Percentiles rank a stretch among this genome's conserved stretches.
Evolutionary conservation across 176 grass and related monocot genomes (phyloP).

Genomic region (Luzula sylvatica): DNA sequence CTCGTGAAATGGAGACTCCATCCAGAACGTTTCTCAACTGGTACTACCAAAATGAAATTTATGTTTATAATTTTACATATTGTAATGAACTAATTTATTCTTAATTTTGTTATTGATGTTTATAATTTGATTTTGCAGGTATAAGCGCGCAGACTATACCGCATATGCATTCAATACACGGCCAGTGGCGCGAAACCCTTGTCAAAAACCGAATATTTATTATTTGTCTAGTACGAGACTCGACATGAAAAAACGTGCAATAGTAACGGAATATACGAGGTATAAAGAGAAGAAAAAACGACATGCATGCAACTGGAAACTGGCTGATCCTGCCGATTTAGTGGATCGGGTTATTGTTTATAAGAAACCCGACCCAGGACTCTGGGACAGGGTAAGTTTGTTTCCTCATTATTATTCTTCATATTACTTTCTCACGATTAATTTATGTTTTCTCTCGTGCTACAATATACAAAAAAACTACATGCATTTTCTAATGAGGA

Average conservation of each 20-base stretch:
- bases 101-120: too few relatives aligned
- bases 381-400: slow-evolving; percentile 64
- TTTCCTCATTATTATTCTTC: neutral
- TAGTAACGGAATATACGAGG: slow-evolving; percentile 68
- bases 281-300: slow-evolving; percentile 34
- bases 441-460: neutral
- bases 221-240: slow-evolving; percentile 49
- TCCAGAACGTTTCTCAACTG: slow-evolving; percentile 86
- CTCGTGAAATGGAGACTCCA: slow-evolving; percentile 87
- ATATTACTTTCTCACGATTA: too few relatives aligned
- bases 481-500: neutral
- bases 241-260: slow-evolving; percentile 41
- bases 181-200: slow-evolving; percentile 38
- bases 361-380: slow-evolving; percentile 75
- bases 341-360: slow-evolving; percentile 61
- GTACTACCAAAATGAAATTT: slow-evolving; percentile 25
- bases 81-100: too few relatives aligned
- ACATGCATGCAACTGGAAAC: slow-evolving; percentile 60
- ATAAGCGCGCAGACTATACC: slow-evolving; percentile 39
- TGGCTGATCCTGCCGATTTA: slow-evolving; percentile 42
- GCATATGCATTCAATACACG: slow-evolving; percentile 56
- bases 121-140: too few relatives aligned
- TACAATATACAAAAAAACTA: neutral
- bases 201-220: slow-evolving; percentile 50
- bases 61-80: too few relatives aligned